A percentile compares a stretch with the other conserved stretches of the same genome.
Conservation (phyloP, 2,329 filamentous ascomycete genomes). For the Phaeosphaeriaceae sp. region DNA sequence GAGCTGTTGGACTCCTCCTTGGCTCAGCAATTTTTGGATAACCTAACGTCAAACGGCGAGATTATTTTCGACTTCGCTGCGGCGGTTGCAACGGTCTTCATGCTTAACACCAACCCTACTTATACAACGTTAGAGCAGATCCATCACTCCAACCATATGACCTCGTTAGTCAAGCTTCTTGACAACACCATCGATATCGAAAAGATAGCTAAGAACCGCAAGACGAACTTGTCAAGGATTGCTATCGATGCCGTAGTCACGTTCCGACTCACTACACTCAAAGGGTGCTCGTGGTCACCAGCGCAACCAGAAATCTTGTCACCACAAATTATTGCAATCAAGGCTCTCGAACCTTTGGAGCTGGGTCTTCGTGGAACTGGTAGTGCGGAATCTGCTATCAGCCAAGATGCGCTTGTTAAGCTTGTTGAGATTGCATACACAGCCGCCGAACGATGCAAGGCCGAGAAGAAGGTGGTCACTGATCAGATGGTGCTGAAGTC, state of each 20-base stretch:
- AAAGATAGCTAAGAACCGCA: constrained; percentile 68
- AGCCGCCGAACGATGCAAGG: constrained; percentile 21
- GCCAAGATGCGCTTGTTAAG: constrained; percentile 36
- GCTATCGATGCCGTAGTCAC: constrained; percentile 64
- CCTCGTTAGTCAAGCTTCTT: constrained; percentile 65
- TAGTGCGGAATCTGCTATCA: constrained; percentile 58
- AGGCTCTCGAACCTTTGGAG: constrained; percentile 66
- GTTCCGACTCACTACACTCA: constrained; percentile 62
- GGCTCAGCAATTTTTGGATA: constrained; percentile 71
- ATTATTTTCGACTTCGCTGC: constrained; percentile 66
- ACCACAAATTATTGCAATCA: constrained; percentile 69
- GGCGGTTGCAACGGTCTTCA: constrained; percentile 66
- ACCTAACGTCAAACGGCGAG: constrained; percentile 57
- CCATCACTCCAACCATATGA: constrained; percentile 60
- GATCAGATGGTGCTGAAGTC: constrained; percentile 45
- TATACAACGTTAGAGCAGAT: constrained; percentile 66
- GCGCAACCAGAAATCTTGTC: constrained; percentile 61
- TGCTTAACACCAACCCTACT: constrained; percentile 68
- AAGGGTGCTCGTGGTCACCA: constrained; percentile 67
- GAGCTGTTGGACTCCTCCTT: constrained; percentile 79
- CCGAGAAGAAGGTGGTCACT: constrained; percentile 19
- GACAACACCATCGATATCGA: constrained; percentile 61
- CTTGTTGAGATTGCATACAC: constrained; percentile 53
- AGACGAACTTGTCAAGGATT: constrained; percentile 72
- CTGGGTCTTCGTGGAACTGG: constrained; percentile 59